Evolutionary conservation across 2,329 filamentous ascomycete genomes (phyloP).

Genomic region (Hymenoscyphus repandus): DNA sequence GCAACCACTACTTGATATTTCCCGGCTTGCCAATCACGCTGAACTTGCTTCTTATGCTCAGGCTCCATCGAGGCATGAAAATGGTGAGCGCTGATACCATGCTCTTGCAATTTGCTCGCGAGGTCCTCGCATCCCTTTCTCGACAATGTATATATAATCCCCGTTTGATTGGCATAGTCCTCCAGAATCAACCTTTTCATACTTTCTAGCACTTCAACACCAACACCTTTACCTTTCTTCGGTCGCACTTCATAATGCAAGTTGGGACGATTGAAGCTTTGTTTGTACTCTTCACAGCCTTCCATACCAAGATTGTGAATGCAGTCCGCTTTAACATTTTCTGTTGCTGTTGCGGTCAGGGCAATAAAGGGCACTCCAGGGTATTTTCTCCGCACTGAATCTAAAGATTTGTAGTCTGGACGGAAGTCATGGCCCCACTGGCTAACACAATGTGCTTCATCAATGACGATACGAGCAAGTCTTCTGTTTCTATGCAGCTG

Average conservation of each 20-base stretch:
- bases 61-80: conserved; percentile 80
- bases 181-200: conserved; percentile 62
- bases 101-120: conserved; percentile 58
- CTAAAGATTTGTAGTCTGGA: conserved; percentile 87
- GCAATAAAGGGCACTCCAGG: conserved; percentile 86
- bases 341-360: conserved; percentile 88
- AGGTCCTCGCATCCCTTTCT: conserved; percentile 77
- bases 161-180: conserved; percentile 67
- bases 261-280: conserved; percentile 97
- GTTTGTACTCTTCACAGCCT: conserved; percentile 71
- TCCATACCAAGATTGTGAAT: conserved; percentile 84
- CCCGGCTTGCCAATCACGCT: conserved; percentile 78
- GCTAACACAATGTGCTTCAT: conserved; percentile 98
- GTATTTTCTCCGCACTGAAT: conserved; percentile 66
- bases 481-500: conserved; percentile 64
- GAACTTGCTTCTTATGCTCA: conserved; percentile 63
- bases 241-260: conserved; percentile 77
- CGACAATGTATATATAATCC: conserved; percentile 91
- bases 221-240: conserved; percentile 58
- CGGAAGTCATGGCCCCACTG: conserved; percentile 99
- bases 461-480: conserved; percentile 88
- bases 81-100: conserved; percentile 68
- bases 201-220: conserved; percentile 35
- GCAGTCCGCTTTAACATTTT: conserved; percentile 87
- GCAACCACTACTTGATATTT: conserved; percentile 85